Conservation (phyloP, 1,284 basidiomycete genomes). For the Pseudozyma sp. region DNA sequence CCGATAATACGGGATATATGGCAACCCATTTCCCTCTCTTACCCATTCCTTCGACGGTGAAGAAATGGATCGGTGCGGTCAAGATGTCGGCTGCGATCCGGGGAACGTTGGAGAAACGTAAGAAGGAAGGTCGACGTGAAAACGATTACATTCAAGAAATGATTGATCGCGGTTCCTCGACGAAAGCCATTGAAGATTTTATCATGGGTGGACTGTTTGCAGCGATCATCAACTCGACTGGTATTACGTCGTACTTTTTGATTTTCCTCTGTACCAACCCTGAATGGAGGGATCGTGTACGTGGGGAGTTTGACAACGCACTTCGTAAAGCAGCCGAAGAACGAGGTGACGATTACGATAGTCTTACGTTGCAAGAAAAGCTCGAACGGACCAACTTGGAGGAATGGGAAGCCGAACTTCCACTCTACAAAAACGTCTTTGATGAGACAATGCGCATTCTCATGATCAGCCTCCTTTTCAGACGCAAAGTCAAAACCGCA, state of each 20-base stretch:
- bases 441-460: constrained; percentile 52
- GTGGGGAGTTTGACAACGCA: constrained; percentile 31
- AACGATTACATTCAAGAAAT: constrained; percentile 50
- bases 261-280: constrained; percentile 32
- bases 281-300: constrained; percentile 16
- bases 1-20: constrained; percentile 48
- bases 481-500: constrained; percentile 25
- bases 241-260: constrained; percentile 33
- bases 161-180: constrained; percentile 36
- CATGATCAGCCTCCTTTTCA: constrained; percentile 44
- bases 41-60: constrained; percentile 25
- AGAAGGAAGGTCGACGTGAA: constrained; percentile 35
- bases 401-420: constrained; percentile 38
- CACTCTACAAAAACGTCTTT: constrained; percentile 30
- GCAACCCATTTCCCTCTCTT: constrained; percentile 40
- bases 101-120: constrained; percentile 30
- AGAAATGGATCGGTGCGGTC: constrained; percentile 46
- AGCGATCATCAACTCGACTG: constrained; percentile 58
- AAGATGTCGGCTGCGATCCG: constrained; percentile 46
- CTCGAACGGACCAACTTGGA: constrained; percentile 31
- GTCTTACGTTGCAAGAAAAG: constrained; percentile 27
- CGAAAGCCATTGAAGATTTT: constrained; percentile 37
- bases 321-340: constrained; percentile 34
- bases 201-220: constrained; percentile 52
- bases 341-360: constrained; percentile 40